Evolutionary conservation across 2,329 filamentous ascomycete genomes (phyloP).

Genomic region (Cladosporium sp.): DNA sequence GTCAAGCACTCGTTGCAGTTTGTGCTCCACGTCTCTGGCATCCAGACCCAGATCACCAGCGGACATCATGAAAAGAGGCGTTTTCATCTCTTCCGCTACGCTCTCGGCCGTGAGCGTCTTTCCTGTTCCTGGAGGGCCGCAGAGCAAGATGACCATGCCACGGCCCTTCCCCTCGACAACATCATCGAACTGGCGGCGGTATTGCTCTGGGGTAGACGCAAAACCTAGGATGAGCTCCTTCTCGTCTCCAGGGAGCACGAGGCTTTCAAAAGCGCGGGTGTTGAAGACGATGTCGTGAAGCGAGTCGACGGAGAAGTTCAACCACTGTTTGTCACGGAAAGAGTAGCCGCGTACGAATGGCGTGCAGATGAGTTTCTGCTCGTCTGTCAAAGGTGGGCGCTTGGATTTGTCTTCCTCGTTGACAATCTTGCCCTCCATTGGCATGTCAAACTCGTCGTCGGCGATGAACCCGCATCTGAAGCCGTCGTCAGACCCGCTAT

Average conservation of each 20-base stretch:
- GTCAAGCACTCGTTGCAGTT: constrained; percentile 43
- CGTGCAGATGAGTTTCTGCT: constrained; percentile 32
- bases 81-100: constrained; percentile 48
- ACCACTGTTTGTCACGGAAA: constrained; percentile 41
- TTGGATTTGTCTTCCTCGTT: constrained; percentile 25
- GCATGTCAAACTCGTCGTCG: constrained; percentile 28
- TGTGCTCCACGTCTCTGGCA: constrained; percentile 39
- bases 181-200: constrained; percentile 43
- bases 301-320: constrained; percentile 37
- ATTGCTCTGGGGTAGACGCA: constrained; percentile 39
- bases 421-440: constrained; percentile 29
- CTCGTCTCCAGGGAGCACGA: constrained; percentile 46
- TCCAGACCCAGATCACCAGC: constrained; percentile 48
- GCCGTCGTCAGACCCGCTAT: constrained; percentile 16
- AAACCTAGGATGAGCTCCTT: constrained; percentile 48
- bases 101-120: constrained; percentile 52
- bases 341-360: constrained; percentile 33
- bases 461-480: not conserved
- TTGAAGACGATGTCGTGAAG: constrained; percentile 44
- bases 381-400: constrained; percentile 21
- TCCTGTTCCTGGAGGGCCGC: constrained; percentile 48
- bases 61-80: constrained; percentile 48
- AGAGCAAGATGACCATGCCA: constrained; percentile 50
- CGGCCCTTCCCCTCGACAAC: constrained; percentile 51
- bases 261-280: constrained; percentile 42